These are phyloP conservation scores for Yarrowia deformans DNA, from an alignment of 805 yeast genomes.

Conservation along the genomic window DNA sequence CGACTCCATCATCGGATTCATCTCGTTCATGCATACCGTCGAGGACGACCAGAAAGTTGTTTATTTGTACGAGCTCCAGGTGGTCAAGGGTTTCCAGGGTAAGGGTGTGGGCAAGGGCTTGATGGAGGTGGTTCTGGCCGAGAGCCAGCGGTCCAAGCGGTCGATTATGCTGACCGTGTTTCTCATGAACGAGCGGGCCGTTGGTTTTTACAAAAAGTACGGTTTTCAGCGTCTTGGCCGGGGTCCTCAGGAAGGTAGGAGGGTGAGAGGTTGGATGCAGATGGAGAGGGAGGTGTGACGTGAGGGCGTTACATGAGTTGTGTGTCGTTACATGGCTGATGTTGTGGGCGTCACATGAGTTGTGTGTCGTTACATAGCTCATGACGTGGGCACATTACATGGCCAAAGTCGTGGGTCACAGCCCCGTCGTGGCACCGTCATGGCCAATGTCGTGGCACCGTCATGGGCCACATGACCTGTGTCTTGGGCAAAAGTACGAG, in stretches of 20 bases:
- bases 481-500: no score
- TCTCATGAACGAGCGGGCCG: conserved; percentile 44
- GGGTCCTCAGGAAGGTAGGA: background rate
- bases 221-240: conserved; percentile 41
- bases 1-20: conserved; percentile 40
- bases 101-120: conserved; percentile 44
- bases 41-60: conserved; percentile 41
- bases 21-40: conserved; percentile 42
- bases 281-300: background rate
- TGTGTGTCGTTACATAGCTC: background rate
- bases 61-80: conserved; percentile 48
- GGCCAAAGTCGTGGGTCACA: no score
- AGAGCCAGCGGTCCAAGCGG: background rate
- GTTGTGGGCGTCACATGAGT: no score
- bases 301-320: background rate
- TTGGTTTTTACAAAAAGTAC: conserved; percentile 42
- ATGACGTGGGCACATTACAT: background rate
- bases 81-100: conserved; percentile 41
- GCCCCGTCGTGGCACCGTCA: no score
- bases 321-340: no score
- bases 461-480: no score
- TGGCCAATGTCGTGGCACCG: no score
- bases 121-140: conserved; percentile 41
- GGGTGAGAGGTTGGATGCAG: conserved; percentile 39
- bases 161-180: conserved; percentile 46